These are phyloP conservation scores for Oryza meyeriana DNA, from an alignment of 176 grass and related monocot species.

Conservation along the genomic window DNA sequence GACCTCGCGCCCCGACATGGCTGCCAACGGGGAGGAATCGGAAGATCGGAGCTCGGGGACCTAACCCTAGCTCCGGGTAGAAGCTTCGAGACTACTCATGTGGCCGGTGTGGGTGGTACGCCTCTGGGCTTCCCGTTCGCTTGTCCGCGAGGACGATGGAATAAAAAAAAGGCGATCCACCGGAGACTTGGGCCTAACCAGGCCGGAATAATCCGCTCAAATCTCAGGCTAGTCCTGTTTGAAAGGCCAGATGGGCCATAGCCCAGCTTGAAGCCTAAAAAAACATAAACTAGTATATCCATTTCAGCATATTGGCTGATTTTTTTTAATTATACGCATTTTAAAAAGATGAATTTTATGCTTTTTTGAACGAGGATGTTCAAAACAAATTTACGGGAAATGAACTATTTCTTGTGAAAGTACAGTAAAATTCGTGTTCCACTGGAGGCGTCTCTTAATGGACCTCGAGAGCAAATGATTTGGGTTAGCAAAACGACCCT, in stretches of 20 bases:
- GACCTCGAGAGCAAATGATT: too few relatives aligned
- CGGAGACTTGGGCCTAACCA: neutral
- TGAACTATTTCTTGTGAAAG: too few relatives aligned
- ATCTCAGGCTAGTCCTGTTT: neutral
- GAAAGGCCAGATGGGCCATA: neutral
- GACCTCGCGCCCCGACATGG: constrained; percentile 92
- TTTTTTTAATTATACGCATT: too few relatives aligned
- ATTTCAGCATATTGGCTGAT: too few relatives aligned
- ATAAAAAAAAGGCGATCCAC: neutral
- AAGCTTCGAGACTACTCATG: constrained; percentile 5
- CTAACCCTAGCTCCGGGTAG: constrained; percentile 8
- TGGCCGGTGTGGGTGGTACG: neutral
- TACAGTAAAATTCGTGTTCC: too few relatives aligned
- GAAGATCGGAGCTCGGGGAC: constrained; percentile 14
- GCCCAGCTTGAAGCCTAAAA: neutral
- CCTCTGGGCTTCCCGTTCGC: neutral
- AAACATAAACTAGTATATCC: too few relatives aligned
- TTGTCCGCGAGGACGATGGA: neutral
- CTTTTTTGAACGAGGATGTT: too few relatives aligned
- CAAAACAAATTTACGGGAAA: too few relatives aligned
- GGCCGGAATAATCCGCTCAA: neutral
- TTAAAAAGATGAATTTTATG: too few relatives aligned
- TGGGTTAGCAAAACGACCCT: too few relatives aligned
- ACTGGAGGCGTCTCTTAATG: too few relatives aligned
- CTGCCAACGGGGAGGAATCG: neutral